Conservation (phyloP, 305 asterid genomes). For the Fraxinus greggii region DNA sequence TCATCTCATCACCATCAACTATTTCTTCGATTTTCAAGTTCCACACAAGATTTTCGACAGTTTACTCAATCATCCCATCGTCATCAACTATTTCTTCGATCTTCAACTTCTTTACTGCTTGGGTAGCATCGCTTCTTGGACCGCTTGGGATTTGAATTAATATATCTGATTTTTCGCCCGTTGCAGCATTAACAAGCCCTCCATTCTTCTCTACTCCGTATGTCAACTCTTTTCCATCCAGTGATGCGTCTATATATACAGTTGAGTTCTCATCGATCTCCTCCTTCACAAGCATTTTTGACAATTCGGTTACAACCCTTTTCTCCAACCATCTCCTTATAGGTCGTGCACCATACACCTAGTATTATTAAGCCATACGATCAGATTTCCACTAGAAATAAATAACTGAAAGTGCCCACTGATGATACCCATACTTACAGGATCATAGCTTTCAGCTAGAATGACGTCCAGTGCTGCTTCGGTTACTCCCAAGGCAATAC, state of each 20-base stretch:
- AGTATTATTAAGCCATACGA: background rate
- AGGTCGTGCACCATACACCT: constrained; percentile 86
- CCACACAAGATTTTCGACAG: constrained; percentile 34
- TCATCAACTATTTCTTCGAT: constrained; percentile 66
- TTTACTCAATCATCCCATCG: constrained; percentile 49
- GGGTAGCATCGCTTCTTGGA: constrained; percentile 48
- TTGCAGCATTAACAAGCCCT: constrained; percentile 70
- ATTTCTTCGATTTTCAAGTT: constrained; percentile 69
- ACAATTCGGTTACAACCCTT: constrained; percentile 70
- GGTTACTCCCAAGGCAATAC: constrained; percentile 73
- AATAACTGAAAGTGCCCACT: background rate
- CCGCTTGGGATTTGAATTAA: constrained; percentile 62
- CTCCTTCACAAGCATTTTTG: constrained; percentile 74
- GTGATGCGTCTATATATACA: constrained; percentile 53
- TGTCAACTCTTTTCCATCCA: constrained; percentile 36
- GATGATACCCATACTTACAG: constrained; percentile 41
- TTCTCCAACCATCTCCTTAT: constrained; percentile 93
- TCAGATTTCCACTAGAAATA: background rate
- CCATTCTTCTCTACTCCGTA: constrained; percentile 76
- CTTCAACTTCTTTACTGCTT: constrained; percentile 78
- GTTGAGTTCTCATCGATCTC: constrained; percentile 85
- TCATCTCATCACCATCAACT: constrained; percentile 61
- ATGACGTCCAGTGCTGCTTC: constrained; percentile 77
- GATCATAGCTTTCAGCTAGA: constrained; percentile 73
- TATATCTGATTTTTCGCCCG: constrained; percentile 72